These are phyloP conservation scores for Kodamaea kakaduensis DNA, from an alignment of 805 yeast species.

Conservation along the genomic window DNA sequence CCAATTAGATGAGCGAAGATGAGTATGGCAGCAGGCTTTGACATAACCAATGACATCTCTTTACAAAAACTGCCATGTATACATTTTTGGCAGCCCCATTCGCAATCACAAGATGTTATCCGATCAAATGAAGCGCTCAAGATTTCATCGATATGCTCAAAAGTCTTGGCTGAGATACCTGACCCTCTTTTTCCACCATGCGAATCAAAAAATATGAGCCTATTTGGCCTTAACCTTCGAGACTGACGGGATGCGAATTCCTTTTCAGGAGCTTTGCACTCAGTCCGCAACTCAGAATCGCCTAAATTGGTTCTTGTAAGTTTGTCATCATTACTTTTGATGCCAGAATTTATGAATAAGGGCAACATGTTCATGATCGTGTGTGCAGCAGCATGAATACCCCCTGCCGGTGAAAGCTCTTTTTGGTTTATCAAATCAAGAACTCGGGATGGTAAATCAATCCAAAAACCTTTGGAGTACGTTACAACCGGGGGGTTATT, in stretches of 20 bases:
- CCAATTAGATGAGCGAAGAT: constrained; percentile 64
- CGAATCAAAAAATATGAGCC: constrained; percentile 79
- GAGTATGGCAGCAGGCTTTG: constrained; percentile 80
- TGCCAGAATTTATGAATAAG: constrained; percentile 63
- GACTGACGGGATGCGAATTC: constrained; percentile 81
- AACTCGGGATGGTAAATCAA: constrained; percentile 72
- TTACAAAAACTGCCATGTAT: constrained; percentile 79
- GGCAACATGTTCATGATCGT: constrained; percentile 79
- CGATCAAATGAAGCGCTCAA: constrained; percentile 56
- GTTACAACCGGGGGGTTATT: constrained; percentile 76
- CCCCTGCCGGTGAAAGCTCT: constrained; percentile 71
- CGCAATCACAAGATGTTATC: constrained; percentile 62
- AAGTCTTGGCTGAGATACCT: constrained; percentile 76
- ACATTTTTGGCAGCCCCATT: constrained; percentile 82
- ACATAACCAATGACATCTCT: constrained; percentile 76
- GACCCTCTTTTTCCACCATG: constrained; percentile 78
- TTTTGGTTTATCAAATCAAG: constrained; percentile 56
- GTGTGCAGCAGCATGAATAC: constrained; percentile 96
- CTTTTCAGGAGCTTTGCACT: constrained; percentile 96
- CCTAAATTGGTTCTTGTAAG: constrained; percentile 28
- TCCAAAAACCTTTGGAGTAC: constrained; percentile 83
- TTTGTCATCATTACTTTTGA: constrained; percentile 41
- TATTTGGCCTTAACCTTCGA: constrained; percentile 73
- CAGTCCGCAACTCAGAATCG: constrained; percentile 71
- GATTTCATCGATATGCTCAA: constrained; percentile 69